Evolutionary conservation across 73 alveolate species (phyloP), one percentile per base, ranked within the genome.

Genomic region (Paramecium octaurelia): DNA sequence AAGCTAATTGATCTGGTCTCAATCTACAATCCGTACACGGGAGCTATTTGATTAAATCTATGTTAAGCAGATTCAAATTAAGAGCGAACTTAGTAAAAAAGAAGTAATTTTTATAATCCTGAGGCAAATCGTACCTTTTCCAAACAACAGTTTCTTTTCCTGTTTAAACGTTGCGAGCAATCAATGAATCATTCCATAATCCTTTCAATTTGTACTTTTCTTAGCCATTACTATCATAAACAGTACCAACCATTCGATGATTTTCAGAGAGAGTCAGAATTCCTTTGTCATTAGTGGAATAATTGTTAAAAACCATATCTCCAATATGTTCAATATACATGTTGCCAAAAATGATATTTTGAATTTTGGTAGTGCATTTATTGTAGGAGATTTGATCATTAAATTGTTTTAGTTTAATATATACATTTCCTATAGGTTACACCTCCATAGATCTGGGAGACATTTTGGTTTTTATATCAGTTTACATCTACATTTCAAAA

Each of bases 11-110:
- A 94, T 98, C 99, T 9, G 99, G 98, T 92, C 99, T 95, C 16
- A 96, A 88, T 93, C 99, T 96, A 16, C 98, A 93, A 89, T 98
- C 99, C 9, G 99, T 98, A 4, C 95, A 94, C 10, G 99, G 98
- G 60, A 98, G 92, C 58, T 92, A 91, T 10, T 86, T 90, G 43
- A 88, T 77, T 88, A 94, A 34, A 31, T 96, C 96, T 42, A 96
- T 97, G 29, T 94, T 91, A 4, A 97, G 95, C 46, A 94, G 88
- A 93, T 98, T 98, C 1, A 96, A 94, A 85, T 98, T 90, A 48
- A 97, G 93, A 31, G 99, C 71, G 93, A 93, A 97, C 31, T 90
- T 80, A 11, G 99, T 95, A 68, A 96, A 93, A 43, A 92, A 93
- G 94, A 96, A 97, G 27, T 93, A 80, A 36, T 95, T 93, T 38